A percentile compares a stretch with the other conserved stretches of the same genome.
Evolutionary conservation across 1,139 yeast genomes (phyloP).

Genomic region (Insectozyma bohioensis): DNA sequence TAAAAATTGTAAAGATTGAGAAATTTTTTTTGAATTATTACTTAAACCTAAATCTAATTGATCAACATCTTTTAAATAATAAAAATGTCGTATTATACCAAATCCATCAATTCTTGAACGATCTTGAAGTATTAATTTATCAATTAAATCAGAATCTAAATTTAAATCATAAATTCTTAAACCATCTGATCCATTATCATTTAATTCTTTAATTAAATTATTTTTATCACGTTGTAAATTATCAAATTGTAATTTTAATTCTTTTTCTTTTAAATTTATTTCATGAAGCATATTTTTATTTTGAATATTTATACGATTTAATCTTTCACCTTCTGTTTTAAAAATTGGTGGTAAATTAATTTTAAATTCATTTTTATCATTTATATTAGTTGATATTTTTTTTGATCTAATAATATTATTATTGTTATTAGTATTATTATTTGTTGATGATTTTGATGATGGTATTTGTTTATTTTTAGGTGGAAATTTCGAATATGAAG

Average conservation of each 20-base stretch:
- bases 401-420: too few relatives aligned
- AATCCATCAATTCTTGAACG: conserved; percentile 7
- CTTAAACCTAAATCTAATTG: conserved; percentile 2
- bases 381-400: too few relatives aligned
- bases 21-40: too few relatives aligned
- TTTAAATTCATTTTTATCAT: conserved; percentile 18
- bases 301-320: conserved; percentile 18
- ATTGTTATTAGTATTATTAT: too few relatives aligned
- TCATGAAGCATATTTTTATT: conserved; percentile 12
- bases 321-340: conserved; percentile 24
- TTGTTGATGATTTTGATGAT: too few relatives aligned
- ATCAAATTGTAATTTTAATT: conserved; percentile 13
- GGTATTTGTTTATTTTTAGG: too few relatives aligned
- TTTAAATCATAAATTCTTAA: conserved; percentile 6
- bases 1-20: conserved; percentile 6
- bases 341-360: conserved; percentile 27
- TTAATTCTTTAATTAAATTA: conserved; percentile 23
- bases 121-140: conserved; percentile 13
- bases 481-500: too few relatives aligned
- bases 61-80: conserved; percentile 12
- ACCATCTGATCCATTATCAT: conserved; percentile 27
- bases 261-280: conserved; percentile 12
- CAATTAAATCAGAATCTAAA: conserved; percentile 11
- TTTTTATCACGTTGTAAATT: conserved; percentile 10
- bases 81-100: conserved; percentile 17